phyloP scores from a whole-genome alignment of 768 basidiomycete species.

The Stropharia rugosoannulata region DNA sequence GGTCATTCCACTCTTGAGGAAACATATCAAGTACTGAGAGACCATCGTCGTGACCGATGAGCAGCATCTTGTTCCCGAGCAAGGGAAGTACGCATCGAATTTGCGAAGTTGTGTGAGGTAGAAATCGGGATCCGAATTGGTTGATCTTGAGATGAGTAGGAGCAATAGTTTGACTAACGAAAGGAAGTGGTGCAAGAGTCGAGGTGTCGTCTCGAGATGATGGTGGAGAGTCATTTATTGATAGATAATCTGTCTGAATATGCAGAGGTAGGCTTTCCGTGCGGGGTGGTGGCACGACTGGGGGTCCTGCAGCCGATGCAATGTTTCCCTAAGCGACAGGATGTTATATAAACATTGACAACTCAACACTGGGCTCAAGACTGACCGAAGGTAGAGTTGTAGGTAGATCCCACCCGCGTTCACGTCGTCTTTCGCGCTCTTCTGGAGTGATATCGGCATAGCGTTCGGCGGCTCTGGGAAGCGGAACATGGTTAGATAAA shows the following conservation, averaged over 20 bases:
- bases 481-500: conserved; percentile 3
- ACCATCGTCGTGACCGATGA: conserved; percentile 79
- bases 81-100: conserved; percentile 79
- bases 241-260: conserved; percentile 44
- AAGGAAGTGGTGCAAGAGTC: conserved; percentile 38
- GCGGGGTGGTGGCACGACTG: conserved; percentile 13
- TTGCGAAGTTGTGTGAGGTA: conserved; percentile 74
- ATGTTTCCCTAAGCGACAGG: not conserved
- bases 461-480: conserved; percentile 76
- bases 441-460: conserved; percentile 65
- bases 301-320: conserved; percentile 6
- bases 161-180: conserved; percentile 46
- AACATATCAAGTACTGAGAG: conserved; percentile 83
- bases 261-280: conserved; percentile 27
- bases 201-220: conserved; percentile 22
- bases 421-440: conserved; percentile 53
- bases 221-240: conserved; percentile 25
- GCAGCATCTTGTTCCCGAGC: conserved; percentile 58
- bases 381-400: not conserved
- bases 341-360: too few relatives aligned
- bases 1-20: conserved; percentile 65
- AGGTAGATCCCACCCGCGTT: conserved; percentile 68
- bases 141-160: conserved; percentile 70
- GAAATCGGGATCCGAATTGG: conserved; percentile 82
- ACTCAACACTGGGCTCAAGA: not conserved